Percentiles rank a stretch among this genome's conserved stretches.
phyloP scores from a whole-genome alignment of 2,329 filamentous ascomycete species.

The Lasiodiplodia sp. region DNA sequence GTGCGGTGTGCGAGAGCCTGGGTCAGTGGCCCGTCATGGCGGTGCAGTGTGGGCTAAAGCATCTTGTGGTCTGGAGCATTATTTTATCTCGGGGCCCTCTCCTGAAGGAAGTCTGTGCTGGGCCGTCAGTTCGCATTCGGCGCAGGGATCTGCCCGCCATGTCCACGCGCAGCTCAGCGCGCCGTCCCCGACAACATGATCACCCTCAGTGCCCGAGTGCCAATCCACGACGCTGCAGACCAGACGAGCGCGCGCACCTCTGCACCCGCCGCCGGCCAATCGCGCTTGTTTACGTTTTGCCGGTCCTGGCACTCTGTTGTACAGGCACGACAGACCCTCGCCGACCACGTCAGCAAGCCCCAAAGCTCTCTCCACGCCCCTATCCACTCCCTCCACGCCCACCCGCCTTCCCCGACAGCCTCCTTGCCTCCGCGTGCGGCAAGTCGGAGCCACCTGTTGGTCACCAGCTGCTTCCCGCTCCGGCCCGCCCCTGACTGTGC shows the following conservation, averaged over 20 bases:
- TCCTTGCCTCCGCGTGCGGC: conserved; percentile 18
- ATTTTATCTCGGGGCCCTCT: conserved; percentile 26
- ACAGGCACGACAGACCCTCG: not conserved
- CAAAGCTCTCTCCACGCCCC: not conserved
- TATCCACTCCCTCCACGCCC: not conserved
- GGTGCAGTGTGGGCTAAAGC: conserved; percentile 7
- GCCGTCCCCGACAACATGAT: not conserved
- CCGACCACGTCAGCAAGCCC: conserved; percentile 19
- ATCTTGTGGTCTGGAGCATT: conserved; percentile 28
- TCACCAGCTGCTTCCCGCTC: conserved; percentile 4
- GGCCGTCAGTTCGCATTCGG: conserved; percentile 17
- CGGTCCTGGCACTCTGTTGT: conserved; percentile 16
- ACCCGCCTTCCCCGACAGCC: conserved; percentile 8
- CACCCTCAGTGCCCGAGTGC: not conserved
- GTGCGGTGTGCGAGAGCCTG: not conserved
- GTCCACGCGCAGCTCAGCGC: conserved; percentile 1
- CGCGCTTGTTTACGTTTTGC: conserved; percentile 26
- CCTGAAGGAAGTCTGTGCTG: conserved; percentile 30
- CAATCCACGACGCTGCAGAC: not conserved
- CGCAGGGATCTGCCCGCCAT: conserved; percentile 24
- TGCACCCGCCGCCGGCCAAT: not conserved
- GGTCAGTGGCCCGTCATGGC: conserved; percentile 28
- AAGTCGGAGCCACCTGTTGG: conserved; percentile 24
- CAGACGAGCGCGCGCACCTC: not conserved
- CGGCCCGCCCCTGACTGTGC: conserved; percentile 26